Evolutionary conservation across 495 filamentous ascomycete species (phyloP), one percentile per base, ranked within the genome.

Genomic region (Aspergillus asperescens): DNA sequence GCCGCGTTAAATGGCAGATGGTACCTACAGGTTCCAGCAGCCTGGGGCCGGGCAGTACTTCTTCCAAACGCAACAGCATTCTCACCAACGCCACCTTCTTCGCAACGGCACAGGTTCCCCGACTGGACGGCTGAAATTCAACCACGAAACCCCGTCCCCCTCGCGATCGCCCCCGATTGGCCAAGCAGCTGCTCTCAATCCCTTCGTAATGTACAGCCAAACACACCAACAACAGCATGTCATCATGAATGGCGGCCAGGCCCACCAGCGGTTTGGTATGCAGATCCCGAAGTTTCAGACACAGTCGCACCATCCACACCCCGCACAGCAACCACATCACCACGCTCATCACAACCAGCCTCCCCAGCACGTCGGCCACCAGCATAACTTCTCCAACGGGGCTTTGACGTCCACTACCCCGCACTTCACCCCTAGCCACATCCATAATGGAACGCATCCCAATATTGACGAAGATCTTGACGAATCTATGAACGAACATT

Each of bases 201-300:
- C 78, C 9, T 88, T 82, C 79, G 75, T 75, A 60, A 95, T 95
- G 90, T 95, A 86, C 74, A 82, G 78, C 56, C 87, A 90, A 62
- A 78, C 77, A 32, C 88, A 90, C 59, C 86, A 90, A 64, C 83
- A 81, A 57, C 89, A 92, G 68, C 87, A 90, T 77, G 80, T 85
- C 58, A 81, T 88, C 80, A 81, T 88, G 75, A 86, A 83, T 65
- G 80, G 84, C 48, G 72, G 69, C 52, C 77, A 80, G 51, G 67
- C 72, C 53, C 81, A 82, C 60, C 83, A 82, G 61, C 71, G 79
- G 49, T 87, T 80, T 69, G 73, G 70, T 43, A 81, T 84, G 75
- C 80, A 80, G 56, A 77, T 86, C 61, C 80, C 79, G 47, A 87
- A 86, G 62, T 94, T 78, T 60, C 84, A 86, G 61, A 81, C 86